Conservation (phyloP, 352 stramenopile species). For the Phytopythium aichiense region DNA sequence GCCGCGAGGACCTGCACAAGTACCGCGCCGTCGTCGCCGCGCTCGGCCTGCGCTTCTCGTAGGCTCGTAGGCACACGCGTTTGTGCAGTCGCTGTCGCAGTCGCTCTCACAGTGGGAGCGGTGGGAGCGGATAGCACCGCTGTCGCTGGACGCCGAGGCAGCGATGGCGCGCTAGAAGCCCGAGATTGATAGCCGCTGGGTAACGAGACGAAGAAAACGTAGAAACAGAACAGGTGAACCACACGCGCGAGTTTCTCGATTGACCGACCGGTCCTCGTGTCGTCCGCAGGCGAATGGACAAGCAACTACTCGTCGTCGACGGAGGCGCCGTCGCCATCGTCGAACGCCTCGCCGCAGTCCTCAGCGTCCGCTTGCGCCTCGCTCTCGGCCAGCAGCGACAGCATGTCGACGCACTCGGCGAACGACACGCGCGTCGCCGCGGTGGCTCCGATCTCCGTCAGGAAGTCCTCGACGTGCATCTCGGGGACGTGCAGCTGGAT, state of each 20-base stretch:
- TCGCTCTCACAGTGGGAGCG: background rate
- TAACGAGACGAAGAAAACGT: background rate
- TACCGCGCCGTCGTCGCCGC: constrained; percentile 74
- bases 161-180: background rate
- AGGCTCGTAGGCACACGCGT: background rate
- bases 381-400: constrained; percentile 71
- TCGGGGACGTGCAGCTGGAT: constrained; percentile 41
- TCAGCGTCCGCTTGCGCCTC: constrained; percentile 14
- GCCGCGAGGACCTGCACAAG: constrained; percentile 75
- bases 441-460: constrained; percentile 71
- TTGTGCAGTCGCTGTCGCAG: background rate
- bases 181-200: background rate
- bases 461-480: constrained; percentile 40
- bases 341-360: constrained; percentile 27
- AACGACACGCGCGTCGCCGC: constrained; percentile 71
- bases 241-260: background rate
- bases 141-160: background rate
- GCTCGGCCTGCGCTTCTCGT: constrained; percentile 76
- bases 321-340: constrained; percentile 11
- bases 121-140: background rate
- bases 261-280: constrained; percentile 1
- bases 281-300: background rate
- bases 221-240: constrained; percentile 3
- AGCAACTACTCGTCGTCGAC: constrained; percentile 13
- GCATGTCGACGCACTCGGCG: constrained; percentile 83